Conservation (phyloP, 2,329 filamentous ascomycete genomes). For the Zymoseptoria crescenta region DNA sequence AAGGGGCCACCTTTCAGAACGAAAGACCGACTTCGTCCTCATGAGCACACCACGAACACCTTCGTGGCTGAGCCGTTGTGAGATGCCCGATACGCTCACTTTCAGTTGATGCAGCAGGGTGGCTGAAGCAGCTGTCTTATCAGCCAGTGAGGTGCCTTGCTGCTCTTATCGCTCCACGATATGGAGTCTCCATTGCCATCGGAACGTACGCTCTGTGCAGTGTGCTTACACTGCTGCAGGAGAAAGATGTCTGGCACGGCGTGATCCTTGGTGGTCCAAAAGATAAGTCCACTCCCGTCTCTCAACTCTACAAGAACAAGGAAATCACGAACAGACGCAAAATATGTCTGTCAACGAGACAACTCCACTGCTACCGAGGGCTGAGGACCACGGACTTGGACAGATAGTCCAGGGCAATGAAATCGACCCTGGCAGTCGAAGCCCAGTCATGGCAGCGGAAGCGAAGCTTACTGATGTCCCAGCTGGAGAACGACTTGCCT, state of each 20-base stretch:
- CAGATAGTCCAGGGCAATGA: constrained; percentile 31
- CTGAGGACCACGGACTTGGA: constrained; percentile 13
- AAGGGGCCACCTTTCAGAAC: background rate
- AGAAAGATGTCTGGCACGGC: background rate
- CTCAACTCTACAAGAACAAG: background rate
- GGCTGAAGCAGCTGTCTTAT: background rate
- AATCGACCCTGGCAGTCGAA: constrained; percentile 36
- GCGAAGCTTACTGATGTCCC: constrained; percentile 39
- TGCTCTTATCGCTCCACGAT: background rate
- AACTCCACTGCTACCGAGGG: constrained; percentile 28
- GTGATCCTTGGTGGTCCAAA: background rate
- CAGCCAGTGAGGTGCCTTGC: constrained; percentile 1
- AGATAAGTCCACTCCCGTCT: background rate
- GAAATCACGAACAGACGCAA: background rate
- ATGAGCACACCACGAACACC: background rate
- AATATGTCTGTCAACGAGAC: constrained; percentile 23
- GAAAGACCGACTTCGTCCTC: background rate
- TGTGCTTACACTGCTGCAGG: background rate
- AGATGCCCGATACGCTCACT: background rate
- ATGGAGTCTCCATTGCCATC: background rate
- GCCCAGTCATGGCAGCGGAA: constrained; percentile 43
- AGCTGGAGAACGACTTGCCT: constrained; percentile 49
- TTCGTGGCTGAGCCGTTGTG: background rate
- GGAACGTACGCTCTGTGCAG: background rate
- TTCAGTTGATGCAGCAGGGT: background rate